Evolutionary conservation across 1,139 yeast species (phyloP).

Genomic region (Blastobotrys malaysiensis): DNA sequence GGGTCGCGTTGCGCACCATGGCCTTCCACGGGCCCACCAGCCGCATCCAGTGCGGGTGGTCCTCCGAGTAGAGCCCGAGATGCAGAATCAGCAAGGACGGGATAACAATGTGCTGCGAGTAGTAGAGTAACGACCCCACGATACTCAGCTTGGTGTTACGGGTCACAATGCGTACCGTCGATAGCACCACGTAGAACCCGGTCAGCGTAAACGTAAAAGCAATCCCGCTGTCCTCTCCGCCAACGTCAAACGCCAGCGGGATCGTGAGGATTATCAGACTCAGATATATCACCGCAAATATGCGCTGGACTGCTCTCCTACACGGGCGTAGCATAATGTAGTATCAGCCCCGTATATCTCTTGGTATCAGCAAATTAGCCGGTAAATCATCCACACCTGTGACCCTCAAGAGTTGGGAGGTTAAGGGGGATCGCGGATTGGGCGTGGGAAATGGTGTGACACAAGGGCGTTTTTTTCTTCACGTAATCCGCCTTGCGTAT

Average conservation of each 20-base stretch:
- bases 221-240: slow-evolving; percentile 85
- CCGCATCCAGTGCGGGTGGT: slow-evolving; percentile 31
- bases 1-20: slow-evolving; percentile 72
- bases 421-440: background rate
- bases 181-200: slow-evolving; percentile 59
- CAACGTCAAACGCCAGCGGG: slow-evolving; percentile 92
- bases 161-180: slow-evolving; percentile 61
- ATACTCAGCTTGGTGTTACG: slow-evolving; percentile 43
- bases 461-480: background rate
- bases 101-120: slow-evolving; percentile 72
- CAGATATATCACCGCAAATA: slow-evolving; percentile 35
- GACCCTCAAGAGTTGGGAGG: background rate
- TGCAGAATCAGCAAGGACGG: slow-evolving; percentile 78
- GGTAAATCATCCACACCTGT: background rate
- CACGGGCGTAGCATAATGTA: slow-evolving; percentile 6
- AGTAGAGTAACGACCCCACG: slow-evolving; percentile 58
- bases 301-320: slow-evolving; percentile 23
- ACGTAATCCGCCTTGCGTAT: background rate
- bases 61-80: slow-evolving; percentile 48
- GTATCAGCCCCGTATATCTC: too few relatives aligned
- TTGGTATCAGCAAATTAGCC: background rate
- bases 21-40: slow-evolving; percentile 61
- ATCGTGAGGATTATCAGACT: slow-evolving; percentile 72
- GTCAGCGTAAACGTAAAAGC: slow-evolving; percentile 71
- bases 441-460: background rate